phyloP scores from a whole-genome alignment of 2,329 filamentous ascomycete genomes.

The Aspergillus thermomutatus region DNA sequence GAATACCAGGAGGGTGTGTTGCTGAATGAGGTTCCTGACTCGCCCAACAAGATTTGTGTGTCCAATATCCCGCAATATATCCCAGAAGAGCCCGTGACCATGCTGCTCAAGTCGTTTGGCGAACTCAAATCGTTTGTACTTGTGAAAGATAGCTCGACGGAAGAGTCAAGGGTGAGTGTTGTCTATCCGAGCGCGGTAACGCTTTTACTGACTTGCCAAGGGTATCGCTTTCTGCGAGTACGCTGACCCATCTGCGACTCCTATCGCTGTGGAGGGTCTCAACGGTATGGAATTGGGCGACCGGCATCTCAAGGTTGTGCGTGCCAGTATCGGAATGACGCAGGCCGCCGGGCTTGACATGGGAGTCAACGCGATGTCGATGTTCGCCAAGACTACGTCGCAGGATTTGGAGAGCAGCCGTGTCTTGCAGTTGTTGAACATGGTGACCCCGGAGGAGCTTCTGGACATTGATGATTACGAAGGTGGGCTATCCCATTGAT shows the following conservation, averaged over 20 bases:
- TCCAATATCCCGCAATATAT: slow-evolving; percentile 86
- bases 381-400: slow-evolving; percentile 87
- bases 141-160: slow-evolving; percentile 80
- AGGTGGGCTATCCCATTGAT: slow-evolving; percentile 54
- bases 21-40: slow-evolving; percentile 80
- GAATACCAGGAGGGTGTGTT: slow-evolving; percentile 73
- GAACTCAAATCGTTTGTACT: slow-evolving; percentile 88
- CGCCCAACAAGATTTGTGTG: slow-evolving; percentile 91
- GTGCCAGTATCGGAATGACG: slow-evolving; percentile 90
- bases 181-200: slow-evolving; percentile 10
- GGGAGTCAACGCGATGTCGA: slow-evolving; percentile 95
- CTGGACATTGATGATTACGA: slow-evolving; percentile 94
- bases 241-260: slow-evolving; percentile 67
- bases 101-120: slow-evolving; percentile 86
- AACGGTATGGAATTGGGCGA: slow-evolving; percentile 93
- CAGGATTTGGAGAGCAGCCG: slow-evolving; percentile 74
- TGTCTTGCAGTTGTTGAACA: slow-evolving; percentile 91
- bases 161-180: slow-evolving; percentile 77
- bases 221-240: slow-evolving; percentile 98
- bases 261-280: slow-evolving; percentile 82
- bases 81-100: slow-evolving; percentile 84
- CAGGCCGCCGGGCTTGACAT: slow-evolving; percentile 90
- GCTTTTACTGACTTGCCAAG: slow-evolving; percentile 45
- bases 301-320: slow-evolving; percentile 75
- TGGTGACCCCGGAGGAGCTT: slow-evolving; percentile 95